phyloP scores from a whole-genome alignment of 257 asterid genomes.

The Thymus mandschuricus region DNA sequence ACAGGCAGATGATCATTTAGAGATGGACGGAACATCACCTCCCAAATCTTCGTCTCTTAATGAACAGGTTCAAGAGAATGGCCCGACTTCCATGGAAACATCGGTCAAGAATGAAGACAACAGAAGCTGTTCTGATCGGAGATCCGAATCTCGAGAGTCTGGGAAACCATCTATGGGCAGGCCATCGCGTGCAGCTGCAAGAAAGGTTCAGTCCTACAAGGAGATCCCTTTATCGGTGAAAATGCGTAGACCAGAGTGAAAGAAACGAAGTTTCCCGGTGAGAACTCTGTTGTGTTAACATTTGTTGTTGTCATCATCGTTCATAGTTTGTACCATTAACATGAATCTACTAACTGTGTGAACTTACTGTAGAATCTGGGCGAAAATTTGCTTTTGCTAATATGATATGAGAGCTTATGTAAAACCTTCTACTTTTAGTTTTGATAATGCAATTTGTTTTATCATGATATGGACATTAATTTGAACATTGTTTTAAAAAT shows the following conservation, averaged over 20 bases:
- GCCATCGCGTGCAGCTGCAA: constrained; percentile 72
- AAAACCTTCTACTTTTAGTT: background rate
- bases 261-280: constrained; percentile 10
- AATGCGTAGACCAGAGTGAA: constrained; percentile 66
- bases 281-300: background rate
- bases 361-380: constrained; percentile 21
- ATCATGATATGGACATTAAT: background rate
- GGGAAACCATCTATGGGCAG: constrained; percentile 53
- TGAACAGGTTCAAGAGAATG: constrained; percentile 39
- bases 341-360: background rate
- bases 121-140: constrained; percentile 24
- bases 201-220: constrained; percentile 70
- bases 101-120: constrained; percentile 30
- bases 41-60: constrained; percentile 16
- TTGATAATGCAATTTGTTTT: background rate
- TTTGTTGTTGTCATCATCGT: constrained; percentile 21
- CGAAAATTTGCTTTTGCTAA: background rate
- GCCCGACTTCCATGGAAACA: constrained; percentile 29
- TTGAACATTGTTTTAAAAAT: too few relatives aligned
- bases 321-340: constrained; percentile 10
- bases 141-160: constrained; percentile 34
- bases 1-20: constrained; percentile 27
- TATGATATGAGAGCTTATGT: background rate
- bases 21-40: constrained; percentile 26
- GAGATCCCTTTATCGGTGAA: constrained; percentile 61